Evolutionary conservation across 2,329 filamentous ascomycete species (phyloP).

Genomic region (Fusarium lateritium): DNA sequence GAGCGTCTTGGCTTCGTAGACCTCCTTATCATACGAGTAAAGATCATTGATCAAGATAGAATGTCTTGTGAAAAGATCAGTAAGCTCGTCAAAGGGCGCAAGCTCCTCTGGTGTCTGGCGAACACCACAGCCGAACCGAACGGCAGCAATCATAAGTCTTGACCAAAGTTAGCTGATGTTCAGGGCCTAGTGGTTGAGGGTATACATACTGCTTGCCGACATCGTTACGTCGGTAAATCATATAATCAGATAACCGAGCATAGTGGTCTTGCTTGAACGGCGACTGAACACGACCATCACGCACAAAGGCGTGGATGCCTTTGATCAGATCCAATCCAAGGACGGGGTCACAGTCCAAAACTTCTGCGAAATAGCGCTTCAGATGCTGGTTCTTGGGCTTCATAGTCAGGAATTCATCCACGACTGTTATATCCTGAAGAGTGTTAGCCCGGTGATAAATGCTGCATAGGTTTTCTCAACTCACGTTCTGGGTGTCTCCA

Average conservation of each 20-base stretch:
- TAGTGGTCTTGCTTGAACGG: conserved; percentile 33
- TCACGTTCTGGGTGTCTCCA: conserved; percentile 23
- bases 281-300: conserved; percentile 19
- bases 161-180: background rate
- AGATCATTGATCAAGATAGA: conserved; percentile 24
- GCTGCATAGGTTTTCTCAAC: background rate
- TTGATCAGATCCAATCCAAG: conserved; percentile 15
- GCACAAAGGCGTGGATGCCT: conserved; percentile 11
- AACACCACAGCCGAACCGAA: conserved; percentile 20
- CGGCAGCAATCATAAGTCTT: conserved; percentile 31
- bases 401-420: conserved; percentile 23
- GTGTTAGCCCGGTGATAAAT: background rate
- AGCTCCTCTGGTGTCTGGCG: conserved; percentile 10
- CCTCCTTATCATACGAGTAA: conserved; percentile 33
- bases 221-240: conserved; percentile 16
- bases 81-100: conserved; percentile 10
- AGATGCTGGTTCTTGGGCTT: conserved; percentile 23
- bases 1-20: conserved; percentile 13
- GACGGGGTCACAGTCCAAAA: conserved; percentile 13
- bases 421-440: conserved; percentile 19
- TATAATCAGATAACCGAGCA: conserved; percentile 7
- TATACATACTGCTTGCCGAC: conserved; percentile 17
- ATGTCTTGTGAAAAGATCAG: conserved; percentile 22
- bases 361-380: conserved; percentile 10
- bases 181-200: accelerated